A percentile compares a stretch with the other conserved stretches of the same genome.
phyloP scores from a whole-genome alignment of 148 eudicot genomes.

The Silene conica region DNA sequence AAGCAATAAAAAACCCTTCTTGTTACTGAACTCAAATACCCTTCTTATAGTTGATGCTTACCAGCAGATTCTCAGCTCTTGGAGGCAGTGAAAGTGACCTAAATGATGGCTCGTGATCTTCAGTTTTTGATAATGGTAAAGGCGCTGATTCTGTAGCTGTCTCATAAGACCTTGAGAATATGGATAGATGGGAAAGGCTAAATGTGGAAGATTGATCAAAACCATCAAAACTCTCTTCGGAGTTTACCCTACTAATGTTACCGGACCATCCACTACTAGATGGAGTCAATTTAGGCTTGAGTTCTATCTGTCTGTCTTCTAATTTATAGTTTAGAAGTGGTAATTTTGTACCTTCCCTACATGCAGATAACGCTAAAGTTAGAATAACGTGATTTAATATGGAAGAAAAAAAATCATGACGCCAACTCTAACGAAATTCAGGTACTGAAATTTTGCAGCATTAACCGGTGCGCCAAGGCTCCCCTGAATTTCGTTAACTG shows the following conservation, averaged over 20 bases:
- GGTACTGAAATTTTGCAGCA: neutral
- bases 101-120: slow-evolving; percentile 18
- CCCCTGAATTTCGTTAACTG: too few species aligned
- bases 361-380: neutral
- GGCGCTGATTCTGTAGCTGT: slow-evolving; percentile 1
- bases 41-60: neutral
- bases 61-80: slow-evolving; percentile 5
- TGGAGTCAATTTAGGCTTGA: slow-evolving; percentile 16
- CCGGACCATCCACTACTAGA: slow-evolving; percentile 24
- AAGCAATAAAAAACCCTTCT: neutral
- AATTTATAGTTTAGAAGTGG: slow-evolving; percentile 1
- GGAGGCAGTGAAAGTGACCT: slow-evolving; percentile 19
- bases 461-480: too few species aligned
- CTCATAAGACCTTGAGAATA: slow-evolving; percentile 16
- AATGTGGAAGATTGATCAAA: slow-evolving; percentile 28
- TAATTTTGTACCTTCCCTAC: slow-evolving; percentile 28
- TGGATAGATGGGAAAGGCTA: slow-evolving; percentile 28
- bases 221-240: slow-evolving; percentile 33
- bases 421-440: neutral
- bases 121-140: slow-evolving; percentile 16
- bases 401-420: neutral
- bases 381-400: neutral
- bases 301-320: neutral
- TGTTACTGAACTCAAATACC: neutral
- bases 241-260: slow-evolving; percentile 10